A percentile compares a stretch with the other conserved stretches of the same genome.
These are phyloP conservation scores for Aspergillus egyptiacus DNA, from an alignment of 495 filamentous ascomycete genomes.

Conservation along the genomic window DNA sequence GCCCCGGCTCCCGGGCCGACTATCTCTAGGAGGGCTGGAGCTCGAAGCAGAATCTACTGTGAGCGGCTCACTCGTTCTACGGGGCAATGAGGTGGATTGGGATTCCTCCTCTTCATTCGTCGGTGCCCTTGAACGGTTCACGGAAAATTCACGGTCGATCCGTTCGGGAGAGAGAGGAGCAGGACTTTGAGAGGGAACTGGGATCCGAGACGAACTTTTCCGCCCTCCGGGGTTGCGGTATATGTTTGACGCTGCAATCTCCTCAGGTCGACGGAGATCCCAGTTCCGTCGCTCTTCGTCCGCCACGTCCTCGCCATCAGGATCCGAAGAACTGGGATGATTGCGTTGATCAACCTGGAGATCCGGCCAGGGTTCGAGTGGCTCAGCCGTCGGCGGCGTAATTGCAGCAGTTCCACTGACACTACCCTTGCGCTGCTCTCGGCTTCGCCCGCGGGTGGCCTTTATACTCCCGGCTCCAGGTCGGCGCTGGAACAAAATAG, in stretches of 20 bases:
- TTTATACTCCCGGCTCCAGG: conserved; percentile 51
- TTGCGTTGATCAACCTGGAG: conserved; percentile 38
- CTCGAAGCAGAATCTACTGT: conserved; percentile 50
- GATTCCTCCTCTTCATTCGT: conserved; percentile 56
- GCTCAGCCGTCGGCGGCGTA: conserved; percentile 28
- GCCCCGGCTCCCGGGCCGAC: conserved; percentile 42
- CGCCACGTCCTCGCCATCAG: conserved; percentile 30
- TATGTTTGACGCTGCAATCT: conserved; percentile 55
- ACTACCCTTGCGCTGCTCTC: conserved; percentile 39
- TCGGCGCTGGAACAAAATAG: conserved; percentile 60
- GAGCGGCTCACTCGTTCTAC: conserved; percentile 68
- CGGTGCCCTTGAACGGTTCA: conserved; percentile 54
- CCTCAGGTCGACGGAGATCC: conserved; percentile 76
- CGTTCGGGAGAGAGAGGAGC: conserved; percentile 61
- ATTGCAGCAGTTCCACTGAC: conserved; percentile 23
- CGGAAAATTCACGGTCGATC: conserved; percentile 64
- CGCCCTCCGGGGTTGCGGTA: conserved; percentile 40
- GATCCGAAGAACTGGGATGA: conserved; percentile 40
- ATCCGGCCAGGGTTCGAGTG: conserved; percentile 36
- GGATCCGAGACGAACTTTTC: conserved; percentile 69
- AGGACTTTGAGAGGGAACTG: conserved; percentile 70
- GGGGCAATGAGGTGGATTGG: conserved; percentile 50
- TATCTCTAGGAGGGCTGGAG: conserved; percentile 40
- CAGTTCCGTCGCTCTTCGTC: conserved; percentile 43
- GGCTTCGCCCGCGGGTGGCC: conserved; percentile 46